Conservation (phyloP, 495 filamentous ascomycete genomes). For the Tuber melanosporum region DNA sequence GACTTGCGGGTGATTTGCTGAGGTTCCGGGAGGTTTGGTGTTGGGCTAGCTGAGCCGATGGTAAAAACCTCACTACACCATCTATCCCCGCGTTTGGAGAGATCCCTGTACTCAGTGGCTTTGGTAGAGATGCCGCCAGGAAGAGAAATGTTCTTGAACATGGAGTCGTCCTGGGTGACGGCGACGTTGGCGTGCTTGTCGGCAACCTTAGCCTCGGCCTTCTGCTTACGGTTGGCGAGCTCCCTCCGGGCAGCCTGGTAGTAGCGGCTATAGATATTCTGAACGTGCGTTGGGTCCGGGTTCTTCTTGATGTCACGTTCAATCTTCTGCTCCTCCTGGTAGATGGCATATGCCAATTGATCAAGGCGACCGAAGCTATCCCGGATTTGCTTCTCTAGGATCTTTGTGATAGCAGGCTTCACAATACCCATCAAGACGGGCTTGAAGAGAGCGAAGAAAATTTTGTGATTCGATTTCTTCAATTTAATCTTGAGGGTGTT, state of each 20-base stretch:
- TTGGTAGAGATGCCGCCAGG: conserved; percentile 89
- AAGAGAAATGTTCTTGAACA: conserved; percentile 80
- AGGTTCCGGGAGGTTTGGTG: conserved; percentile 61
- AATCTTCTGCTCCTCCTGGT: conserved; percentile 72
- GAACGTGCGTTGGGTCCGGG: conserved; percentile 63
- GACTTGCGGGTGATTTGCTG: conserved; percentile 62
- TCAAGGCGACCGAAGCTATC: conserved; percentile 69
- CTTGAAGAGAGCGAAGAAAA: conserved; percentile 81
- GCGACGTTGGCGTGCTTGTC: conserved; percentile 83
- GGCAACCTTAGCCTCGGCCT: conserved; percentile 54
- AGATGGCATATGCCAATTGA: conserved; percentile 62
- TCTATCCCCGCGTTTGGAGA: conserved; percentile 78
- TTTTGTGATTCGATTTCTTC: conserved; percentile 89
- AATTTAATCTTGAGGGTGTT: conserved; percentile 84
- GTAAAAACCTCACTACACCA: conserved; percentile 95
- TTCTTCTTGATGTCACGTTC: conserved; percentile 55
- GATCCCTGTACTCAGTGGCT: conserved; percentile 87
- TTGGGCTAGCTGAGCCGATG: conserved; percentile 70
- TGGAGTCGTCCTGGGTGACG: conserved; percentile 79
- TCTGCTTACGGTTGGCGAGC: conserved; percentile 64
- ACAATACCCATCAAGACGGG: conserved; percentile 77
- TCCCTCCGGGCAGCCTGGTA: conserved; percentile 66
- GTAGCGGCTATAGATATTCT: conserved; percentile 85
- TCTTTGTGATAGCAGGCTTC: conserved; percentile 75
- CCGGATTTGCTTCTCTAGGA: conserved; percentile 78